Evolutionary conservation across 257 asterid species (phyloP).

Genomic region (Plantago elongata): DNA sequence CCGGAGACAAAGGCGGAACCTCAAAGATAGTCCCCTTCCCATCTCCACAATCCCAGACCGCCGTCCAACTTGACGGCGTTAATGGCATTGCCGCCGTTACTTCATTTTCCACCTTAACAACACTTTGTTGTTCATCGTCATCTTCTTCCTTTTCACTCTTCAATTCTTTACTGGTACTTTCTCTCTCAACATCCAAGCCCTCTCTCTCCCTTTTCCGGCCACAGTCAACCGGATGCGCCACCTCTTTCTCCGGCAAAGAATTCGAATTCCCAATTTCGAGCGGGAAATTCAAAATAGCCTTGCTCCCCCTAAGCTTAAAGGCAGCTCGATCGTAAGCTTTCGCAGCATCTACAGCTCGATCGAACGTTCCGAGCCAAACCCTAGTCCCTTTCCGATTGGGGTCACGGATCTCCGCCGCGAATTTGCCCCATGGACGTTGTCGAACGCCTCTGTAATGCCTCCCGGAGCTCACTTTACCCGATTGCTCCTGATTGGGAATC

Average conservation of each 20-base stretch:
- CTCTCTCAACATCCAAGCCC: constrained; percentile 22
- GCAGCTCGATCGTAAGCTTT: constrained; percentile 40
- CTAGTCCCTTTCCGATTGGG: constrained; percentile 35
- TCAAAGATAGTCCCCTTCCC: constrained; percentile 48
- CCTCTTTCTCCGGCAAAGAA: constrained; percentile 13
- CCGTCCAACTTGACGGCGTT: constrained; percentile 52
- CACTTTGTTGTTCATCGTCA: not conserved
- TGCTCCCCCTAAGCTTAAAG: constrained; percentile 35
- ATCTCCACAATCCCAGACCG: constrained; percentile 50
- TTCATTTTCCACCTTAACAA: not conserved
- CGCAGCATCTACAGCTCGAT: constrained; percentile 37
- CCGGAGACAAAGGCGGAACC: constrained; percentile 41
- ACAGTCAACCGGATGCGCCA: not conserved
- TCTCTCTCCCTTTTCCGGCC: constrained; percentile 30
- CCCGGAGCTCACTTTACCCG: constrained; percentile 20
- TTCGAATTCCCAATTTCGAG: constrained; percentile 34
- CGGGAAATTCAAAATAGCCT: constrained; percentile 40
- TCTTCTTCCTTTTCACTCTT: constrained; percentile 8
- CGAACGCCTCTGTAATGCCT: constrained; percentile 38
- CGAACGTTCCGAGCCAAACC: constrained; percentile 40
- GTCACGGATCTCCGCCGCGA: constrained; percentile 43
- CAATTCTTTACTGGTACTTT: not conserved
- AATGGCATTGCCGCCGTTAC: constrained; percentile 26
- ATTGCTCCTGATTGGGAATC: not conserved
- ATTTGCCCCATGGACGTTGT: constrained; percentile 38